Evolutionary conservation across 805 yeast genomes (phyloP), one percentile per base, ranked within the genome.

Genomic region (Blastobotrys americana): DNA sequence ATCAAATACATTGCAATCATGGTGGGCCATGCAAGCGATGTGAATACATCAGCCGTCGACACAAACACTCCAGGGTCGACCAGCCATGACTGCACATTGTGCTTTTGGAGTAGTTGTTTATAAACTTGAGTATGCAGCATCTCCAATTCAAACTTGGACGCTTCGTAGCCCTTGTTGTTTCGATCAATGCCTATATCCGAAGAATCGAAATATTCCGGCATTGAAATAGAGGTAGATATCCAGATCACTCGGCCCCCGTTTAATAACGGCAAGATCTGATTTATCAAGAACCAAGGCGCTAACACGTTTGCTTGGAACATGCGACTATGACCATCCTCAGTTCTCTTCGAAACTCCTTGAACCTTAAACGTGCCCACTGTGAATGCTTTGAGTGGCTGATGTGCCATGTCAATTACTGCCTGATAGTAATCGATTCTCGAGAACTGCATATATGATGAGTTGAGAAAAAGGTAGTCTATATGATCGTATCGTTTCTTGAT

Each of bases 301-400:
- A 93, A 86, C n/a, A 90, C 96, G 59, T 93, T 93, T 3, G 93
- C 94, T 64, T 93, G 95, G 68, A 90, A 93, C 3, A 88, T 87
- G 23, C 84, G 67, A 1, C 97, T 97, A 70, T 90, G 55, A 0
- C 77, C 88, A 63, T 93, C 98, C 10, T 17, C 42, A 1, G 95
- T 77, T 56, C 74, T 78, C 20, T 81, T 80, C 3, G 97, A 96
- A 15, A 77, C 72, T 46, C 74, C 71, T 69, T 93, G 97, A 33
- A 83, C 73, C 64, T 90, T 88, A 66, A 84, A 89, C 1, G 80
- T 78, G 5, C 96, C 97, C 47, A 75, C 78, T 0, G 97, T 93
- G n/a, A 82, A 90, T 2, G 93, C 93, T 39, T 77, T 76, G 22
- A 87, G 64, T 3, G 96, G 95, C 51, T 76, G 73, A 1, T 70